Base-by-base conservation (phyloP, 2,329 filamentous ascomycete genomes). In the Apiospora hydei region DNA sequence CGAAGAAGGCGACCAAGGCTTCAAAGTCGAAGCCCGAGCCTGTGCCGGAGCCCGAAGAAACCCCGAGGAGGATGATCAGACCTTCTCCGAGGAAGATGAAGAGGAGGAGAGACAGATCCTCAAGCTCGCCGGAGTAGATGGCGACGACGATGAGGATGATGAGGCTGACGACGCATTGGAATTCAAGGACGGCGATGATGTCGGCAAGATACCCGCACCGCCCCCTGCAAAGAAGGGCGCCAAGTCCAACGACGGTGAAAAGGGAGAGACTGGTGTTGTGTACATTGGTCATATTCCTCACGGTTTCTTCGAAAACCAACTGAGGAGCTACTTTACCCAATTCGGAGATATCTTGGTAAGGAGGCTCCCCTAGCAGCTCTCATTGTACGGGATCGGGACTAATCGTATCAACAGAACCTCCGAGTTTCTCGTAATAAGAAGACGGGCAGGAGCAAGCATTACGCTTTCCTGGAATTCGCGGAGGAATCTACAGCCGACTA, bases 271-370 rank as follows among this genome's bases (percentile, higher is more conserved):
- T 1, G 96, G 95, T 67, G 92, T 96, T 53, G 88, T 98, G 79
- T 98, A 98, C 84, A 88, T 99, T 78, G 95, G 94, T 80, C 94
- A 95, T 75, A 92, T 98, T 73, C 95, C 95, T 51, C 84, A 83
- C 75, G 94, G 96, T 84, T 99, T 99, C 90, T 98, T 96, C 87
- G 96, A 99, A 85, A 90, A 95, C 79, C 93, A 98, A 84, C 97
- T 99, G 93, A 91, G 90, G 77, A 91, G 92, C 75, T 99, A 98
- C 87, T 97, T 98, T 81, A 89, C 91, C 71, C 96, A 99, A 83
- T 99, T 99, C 77, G 96, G 96, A 77, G 86, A 90, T 18, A 94
- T 99, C 78, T n/a, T 64, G 57, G 57, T 64, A 64, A 64, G 84
- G 71, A 88, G 98, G 72, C 92, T 96, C 74, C 51, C 6, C 3